A percentile compares a stretch with the other conserved stretches of the same genome.
Conservation (phyloP, 225 moss, liverwort and hornwort species). For the Anthoceros angustus region DNA sequence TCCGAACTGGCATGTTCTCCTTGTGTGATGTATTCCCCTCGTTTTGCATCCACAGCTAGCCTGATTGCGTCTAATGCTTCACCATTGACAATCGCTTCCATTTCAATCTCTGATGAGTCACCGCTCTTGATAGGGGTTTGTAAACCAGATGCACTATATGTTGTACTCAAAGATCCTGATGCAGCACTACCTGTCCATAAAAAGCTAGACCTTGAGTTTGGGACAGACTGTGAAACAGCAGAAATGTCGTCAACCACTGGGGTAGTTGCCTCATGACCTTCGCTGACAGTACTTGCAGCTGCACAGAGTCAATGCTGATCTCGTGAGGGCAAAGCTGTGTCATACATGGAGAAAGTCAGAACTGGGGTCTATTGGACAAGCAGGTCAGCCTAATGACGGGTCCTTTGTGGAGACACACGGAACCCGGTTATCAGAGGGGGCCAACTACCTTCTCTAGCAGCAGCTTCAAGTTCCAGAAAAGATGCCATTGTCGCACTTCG, state of each 20-base stretch:
- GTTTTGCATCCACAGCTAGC: not conserved
- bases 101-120: constrained; percentile 57
- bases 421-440: not conserved
- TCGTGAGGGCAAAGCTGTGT: not conserved
- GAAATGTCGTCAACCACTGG: constrained; percentile 13
- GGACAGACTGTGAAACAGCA: constrained; percentile 21
- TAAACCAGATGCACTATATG: constrained; percentile 48
- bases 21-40: not conserved
- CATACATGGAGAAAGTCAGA: not conserved
- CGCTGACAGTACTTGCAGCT: constrained; percentile 47
- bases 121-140: constrained; percentile 68
- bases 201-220: constrained; percentile 43
- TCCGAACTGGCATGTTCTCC: too few species aligned
- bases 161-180: constrained; percentile 53
- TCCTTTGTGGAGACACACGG: not conserved
- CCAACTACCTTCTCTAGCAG: constrained; percentile 74
- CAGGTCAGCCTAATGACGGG: too few species aligned
- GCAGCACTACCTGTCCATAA: constrained; percentile 76
- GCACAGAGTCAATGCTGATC: not conserved
- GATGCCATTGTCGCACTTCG: constrained; percentile 91
- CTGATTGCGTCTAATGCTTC: not conserved
- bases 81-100: constrained; percentile 34
- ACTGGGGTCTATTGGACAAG: not conserved
- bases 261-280: constrained; percentile 53
- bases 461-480: constrained; percentile 93